phyloP scores from a whole-genome alignment of 768 basidiomycete genomes.

The Coprinopsis strossmayeri region DNA sequence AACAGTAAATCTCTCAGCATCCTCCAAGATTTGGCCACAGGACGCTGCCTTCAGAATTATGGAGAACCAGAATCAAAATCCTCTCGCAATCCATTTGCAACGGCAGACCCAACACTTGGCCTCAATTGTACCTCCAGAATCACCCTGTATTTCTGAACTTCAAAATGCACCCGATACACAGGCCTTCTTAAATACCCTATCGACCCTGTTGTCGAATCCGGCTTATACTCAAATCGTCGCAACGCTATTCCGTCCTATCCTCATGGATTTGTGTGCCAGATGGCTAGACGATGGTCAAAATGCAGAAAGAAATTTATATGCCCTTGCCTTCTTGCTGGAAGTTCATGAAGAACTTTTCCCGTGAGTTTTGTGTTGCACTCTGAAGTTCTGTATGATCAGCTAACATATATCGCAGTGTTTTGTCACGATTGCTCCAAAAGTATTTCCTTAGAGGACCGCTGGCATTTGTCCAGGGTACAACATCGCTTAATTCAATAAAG shows the following conservation, averaged over 20 bases:
- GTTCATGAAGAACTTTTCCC: constrained; percentile 66
- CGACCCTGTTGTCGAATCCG: constrained; percentile 53
- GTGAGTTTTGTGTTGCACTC: constrained; percentile 33
- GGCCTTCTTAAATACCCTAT: constrained; percentile 48
- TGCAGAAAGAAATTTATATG: constrained; percentile 40
- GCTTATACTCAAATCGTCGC: constrained; percentile 60
- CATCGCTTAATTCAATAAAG: constrained; percentile 29
- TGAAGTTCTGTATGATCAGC: constrained; percentile 6
- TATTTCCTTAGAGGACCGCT: constrained; percentile 52
- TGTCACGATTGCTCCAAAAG: constrained; percentile 43
- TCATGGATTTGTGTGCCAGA: constrained; percentile 73
- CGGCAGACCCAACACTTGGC: constrained; percentile 47
- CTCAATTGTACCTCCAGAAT: constrained; percentile 34
- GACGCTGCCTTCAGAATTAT: neutral
- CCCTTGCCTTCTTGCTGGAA: constrained; percentile 62
- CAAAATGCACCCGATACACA: constrained; percentile 33
- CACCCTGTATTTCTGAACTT: constrained; percentile 26
- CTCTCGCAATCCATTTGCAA: constrained; percentile 51
- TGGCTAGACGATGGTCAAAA: constrained; percentile 61
- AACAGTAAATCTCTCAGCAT: neutral
- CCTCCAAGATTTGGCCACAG: neutral
- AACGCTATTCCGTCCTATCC: constrained; percentile 64
- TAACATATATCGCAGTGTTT: constrained; percentile 48
- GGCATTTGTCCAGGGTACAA: constrained; percentile 29
- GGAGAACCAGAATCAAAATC: constrained; percentile 28